Base-by-base conservation (phyloP, 345 rosid genomes). In the Euphorbia lathyris region DNA sequence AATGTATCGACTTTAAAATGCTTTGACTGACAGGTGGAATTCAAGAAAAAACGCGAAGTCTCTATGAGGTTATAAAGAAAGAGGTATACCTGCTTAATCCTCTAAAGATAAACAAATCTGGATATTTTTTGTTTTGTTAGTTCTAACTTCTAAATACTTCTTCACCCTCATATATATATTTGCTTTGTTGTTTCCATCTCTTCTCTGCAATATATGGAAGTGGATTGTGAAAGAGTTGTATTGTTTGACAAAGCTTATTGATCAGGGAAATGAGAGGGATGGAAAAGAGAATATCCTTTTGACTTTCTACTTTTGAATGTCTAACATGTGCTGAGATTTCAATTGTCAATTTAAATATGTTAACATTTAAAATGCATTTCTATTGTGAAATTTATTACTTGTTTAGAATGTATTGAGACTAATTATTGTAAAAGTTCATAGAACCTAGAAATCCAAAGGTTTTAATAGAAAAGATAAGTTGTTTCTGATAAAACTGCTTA, bases 261-360 rank as follows among this genome's bases (percentile, higher is more conserved):
- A 80, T 40, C 78, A 71, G 48, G 87, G 87, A 22, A 85, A 79
- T 61, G 87, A 85, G 77, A 87, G 76, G 92, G 92, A 66, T 81
- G 89, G 85, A 82, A 86, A 69, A 85, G 78, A 85, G 85, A 87
- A 87, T 85, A 87, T 87, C 92, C 92, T 85, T 53, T 82, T 64
- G 20, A 36, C 29, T 27, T 50, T 58, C 58, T 53, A 30, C 7
- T 63, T 52, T 55, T 2, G 27, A 43, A 57, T 56, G n/a, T 10
- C 47, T 42, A n/a, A n/a, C n/a, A n/a, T 51, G 9, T 26, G 38
- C n/a, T 76, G 30, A 27, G 72, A 50, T 67, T 50, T 47, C 8
- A 9, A 51, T 59, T 17, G 5, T 23, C 14, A 17, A 16, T 30
- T 16, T 22, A 9, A 64, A 63, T 7, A 7, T 45, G 57, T 50